Evolutionary conservation across 2,329 filamentous ascomycete genomes (phyloP).

Genomic region (Penicillium nordicum): DNA sequence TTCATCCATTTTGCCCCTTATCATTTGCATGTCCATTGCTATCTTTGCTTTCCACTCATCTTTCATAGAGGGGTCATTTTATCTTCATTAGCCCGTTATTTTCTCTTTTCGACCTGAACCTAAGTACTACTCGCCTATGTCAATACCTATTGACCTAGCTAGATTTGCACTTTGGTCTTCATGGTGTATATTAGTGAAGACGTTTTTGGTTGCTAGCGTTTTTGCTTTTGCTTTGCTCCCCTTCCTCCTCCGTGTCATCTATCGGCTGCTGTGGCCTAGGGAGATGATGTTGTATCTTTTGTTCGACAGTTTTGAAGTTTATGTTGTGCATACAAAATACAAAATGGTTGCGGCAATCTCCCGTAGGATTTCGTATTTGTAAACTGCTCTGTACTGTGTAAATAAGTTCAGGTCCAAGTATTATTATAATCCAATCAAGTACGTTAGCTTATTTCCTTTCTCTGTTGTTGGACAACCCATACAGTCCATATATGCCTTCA

Average conservation of each 20-base stretch:
- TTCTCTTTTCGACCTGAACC: conserved; percentile 18
- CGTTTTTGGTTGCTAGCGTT: conserved; percentile 1
- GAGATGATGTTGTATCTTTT: conserved; percentile 10
- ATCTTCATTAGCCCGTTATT: conserved; percentile 18
- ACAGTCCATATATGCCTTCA: neutral
- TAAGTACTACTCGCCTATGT: conserved; percentile 21
- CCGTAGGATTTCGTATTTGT: neutral
- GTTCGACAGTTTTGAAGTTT: neutral
- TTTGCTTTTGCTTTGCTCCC: neutral
- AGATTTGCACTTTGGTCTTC: conserved; percentile 18
- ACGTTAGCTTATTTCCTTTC: neutral
- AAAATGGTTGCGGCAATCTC: neutral
- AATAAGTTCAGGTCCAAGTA: neutral
- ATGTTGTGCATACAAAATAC: neutral
- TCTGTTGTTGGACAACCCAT: neutral
- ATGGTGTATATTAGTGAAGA: conserved; percentile 30
- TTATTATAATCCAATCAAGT: neutral
- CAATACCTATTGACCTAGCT: conserved; percentile 13
- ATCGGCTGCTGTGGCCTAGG: neutral
- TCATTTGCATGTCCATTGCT: conserved; percentile 17
- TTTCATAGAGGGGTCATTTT: neutral
- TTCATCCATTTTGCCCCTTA: conserved; percentile 19
- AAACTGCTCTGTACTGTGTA: neutral
- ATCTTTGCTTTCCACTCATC: conserved; percentile 9
- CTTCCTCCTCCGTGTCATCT: neutral